Conservation (phyloP, 2,329 filamentous ascomycete species). For the Stemphylium vesicarium region DNA sequence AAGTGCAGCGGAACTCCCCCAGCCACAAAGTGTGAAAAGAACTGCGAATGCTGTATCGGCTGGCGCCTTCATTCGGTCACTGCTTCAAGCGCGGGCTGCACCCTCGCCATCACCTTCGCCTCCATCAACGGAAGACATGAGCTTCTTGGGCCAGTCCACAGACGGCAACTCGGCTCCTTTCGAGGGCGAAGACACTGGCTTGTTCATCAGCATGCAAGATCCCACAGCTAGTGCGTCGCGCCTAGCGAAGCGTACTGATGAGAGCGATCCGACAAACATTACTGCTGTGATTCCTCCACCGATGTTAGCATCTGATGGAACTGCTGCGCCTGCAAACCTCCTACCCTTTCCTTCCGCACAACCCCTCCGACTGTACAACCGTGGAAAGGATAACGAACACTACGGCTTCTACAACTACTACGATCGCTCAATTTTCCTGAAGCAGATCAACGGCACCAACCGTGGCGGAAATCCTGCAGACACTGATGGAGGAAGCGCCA, state of each 20-base stretch:
- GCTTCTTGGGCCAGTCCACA: slow-evolving; percentile 84
- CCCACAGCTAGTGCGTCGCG: slow-evolving; percentile 35
- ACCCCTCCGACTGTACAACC: slow-evolving; percentile 84
- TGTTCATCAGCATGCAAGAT: slow-evolving; percentile 77
- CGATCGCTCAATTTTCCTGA: slow-evolving; percentile 83
- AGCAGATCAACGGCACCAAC: slow-evolving; percentile 60
- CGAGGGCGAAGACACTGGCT: slow-evolving; percentile 84
- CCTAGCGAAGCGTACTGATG: slow-evolving; percentile 46
- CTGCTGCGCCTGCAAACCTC: slow-evolving; percentile 72
- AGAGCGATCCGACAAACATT: slow-evolving; percentile 48
- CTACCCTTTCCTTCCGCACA: slow-evolving; percentile 73
- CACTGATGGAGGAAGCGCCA: slow-evolving; percentile 56
- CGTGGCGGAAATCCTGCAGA: slow-evolving; percentile 54
- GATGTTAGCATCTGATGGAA: slow-evolving; percentile 69
- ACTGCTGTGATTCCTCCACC: slow-evolving; percentile 68
- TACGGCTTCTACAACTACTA: slow-evolving; percentile 96
- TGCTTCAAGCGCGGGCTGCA: slow-evolving; percentile 35
- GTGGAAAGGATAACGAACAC: slow-evolving; percentile 79
- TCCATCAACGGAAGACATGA: slow-evolving; percentile 72
- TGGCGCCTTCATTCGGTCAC: slow-evolving; percentile 43
- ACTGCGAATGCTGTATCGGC: slow-evolving; percentile 65
- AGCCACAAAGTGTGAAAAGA: slow-evolving; percentile 50
- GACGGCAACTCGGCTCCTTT: slow-evolving; percentile 75
- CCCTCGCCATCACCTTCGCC: slow-evolving; percentile 61
- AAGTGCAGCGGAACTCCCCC: slow-evolving; percentile 41